These are phyloP conservation scores for Noccaea caerulescens DNA, from an alignment of 345 rosid genomes.

Conservation along the genomic window DNA sequence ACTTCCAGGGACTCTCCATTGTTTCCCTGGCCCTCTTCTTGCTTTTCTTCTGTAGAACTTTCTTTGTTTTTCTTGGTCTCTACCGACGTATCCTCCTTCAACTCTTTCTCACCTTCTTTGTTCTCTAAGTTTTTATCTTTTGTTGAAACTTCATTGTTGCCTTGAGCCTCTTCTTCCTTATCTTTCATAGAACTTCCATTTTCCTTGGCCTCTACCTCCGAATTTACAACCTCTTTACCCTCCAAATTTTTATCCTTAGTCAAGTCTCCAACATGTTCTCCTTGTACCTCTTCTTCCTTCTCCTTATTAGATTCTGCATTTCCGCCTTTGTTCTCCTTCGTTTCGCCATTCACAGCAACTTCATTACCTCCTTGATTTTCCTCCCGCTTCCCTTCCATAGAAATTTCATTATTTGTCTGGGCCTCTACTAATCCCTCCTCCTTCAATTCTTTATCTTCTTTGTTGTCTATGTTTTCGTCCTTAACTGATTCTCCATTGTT, in stretches of 20 bases:
- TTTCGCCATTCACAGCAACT: neutral
- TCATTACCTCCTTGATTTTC: neutral
- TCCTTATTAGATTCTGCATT: neutral
- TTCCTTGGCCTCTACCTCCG: neutral
- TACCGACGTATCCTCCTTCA: neutral
- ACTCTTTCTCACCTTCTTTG: neutral
- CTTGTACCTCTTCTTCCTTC: neutral
- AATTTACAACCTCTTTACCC: neutral
- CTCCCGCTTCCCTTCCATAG: neutral
- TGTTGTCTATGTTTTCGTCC: conserved; percentile 2
- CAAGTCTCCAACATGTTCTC: neutral
- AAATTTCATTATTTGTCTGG: neutral
- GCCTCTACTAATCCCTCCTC: neutral
- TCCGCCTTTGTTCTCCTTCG: neutral
- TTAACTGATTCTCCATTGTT: conserved; percentile 1
- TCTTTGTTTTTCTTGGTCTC: neutral
- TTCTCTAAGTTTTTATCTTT: neutral
- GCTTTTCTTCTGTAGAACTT: neutral
- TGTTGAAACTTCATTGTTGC: neutral
- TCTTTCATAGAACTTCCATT: neutral
- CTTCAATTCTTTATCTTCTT: neutral
- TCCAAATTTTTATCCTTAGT: neutral
- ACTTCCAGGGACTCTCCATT: neutral
- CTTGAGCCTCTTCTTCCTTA: conserved; percentile 19
- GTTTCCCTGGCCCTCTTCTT: neutral